These are phyloP conservation scores for Talaromyces ruber DNA, from an alignment of 495 filamentous ascomycete species.

Conservation along the genomic window DNA sequence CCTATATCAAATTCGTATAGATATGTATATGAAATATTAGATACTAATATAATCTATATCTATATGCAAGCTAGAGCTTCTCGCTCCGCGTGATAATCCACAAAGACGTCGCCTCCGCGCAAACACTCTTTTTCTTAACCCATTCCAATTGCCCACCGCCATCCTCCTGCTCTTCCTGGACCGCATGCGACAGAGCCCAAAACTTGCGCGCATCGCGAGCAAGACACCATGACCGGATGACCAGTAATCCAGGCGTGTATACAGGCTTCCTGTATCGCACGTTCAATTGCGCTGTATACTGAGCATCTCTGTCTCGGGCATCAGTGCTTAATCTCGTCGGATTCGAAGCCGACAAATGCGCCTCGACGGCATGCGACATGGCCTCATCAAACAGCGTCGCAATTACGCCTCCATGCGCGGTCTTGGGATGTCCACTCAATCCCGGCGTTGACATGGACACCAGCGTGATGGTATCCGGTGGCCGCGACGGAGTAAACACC, in stretches of 20 bases:
- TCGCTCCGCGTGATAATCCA: conserved; percentile 13
- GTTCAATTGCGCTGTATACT: conserved; percentile 34
- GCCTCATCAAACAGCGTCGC: conserved; percentile 66
- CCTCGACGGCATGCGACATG: conserved; percentile 28
- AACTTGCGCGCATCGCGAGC: conserved; percentile 27
- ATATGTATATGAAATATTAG: neutral
- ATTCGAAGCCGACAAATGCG: conserved; percentile 19
- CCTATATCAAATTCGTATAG: neutral
- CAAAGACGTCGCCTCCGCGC: conserved; percentile 34
- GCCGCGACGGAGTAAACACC: conserved; percentile 15
- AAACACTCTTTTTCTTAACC: conserved; percentile 22
- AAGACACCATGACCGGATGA: conserved; percentile 25
- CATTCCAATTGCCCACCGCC: conserved; percentile 21
- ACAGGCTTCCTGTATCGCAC: conserved; percentile 29
- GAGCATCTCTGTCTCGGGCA: conserved; percentile 1
- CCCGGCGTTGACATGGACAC: conserved; percentile 25
- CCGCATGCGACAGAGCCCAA: conserved; percentile 31
- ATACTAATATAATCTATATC: neutral
- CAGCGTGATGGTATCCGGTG: conserved; percentile 31
- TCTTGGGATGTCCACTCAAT: conserved; percentile 28
- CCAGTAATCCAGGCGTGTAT: conserved; percentile 20
- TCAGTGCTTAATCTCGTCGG: conserved; percentile 13
- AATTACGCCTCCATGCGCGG: conserved; percentile 42
- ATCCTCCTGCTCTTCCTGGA: conserved; percentile 27
- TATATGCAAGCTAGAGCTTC: neutral